A percentile compares a stretch with the other conserved stretches of the same genome.
Conservation (phyloP, 352 stramenopile species). For the Pythium brassicae region DNA sequence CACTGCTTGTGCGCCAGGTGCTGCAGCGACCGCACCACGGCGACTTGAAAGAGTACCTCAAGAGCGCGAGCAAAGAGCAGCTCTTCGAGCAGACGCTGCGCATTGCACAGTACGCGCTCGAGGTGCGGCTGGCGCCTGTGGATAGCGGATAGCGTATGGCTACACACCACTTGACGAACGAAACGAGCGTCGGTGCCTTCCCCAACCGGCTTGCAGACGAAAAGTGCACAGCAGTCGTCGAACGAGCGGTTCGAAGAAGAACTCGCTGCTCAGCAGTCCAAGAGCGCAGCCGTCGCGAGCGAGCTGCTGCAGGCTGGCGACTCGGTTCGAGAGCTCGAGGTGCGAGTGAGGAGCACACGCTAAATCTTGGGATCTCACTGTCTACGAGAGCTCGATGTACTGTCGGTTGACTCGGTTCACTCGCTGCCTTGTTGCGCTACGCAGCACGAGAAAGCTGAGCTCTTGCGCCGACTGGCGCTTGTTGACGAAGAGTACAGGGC, state of each 20-base stretch:
- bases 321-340: constrained; percentile 17
- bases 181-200: no score
- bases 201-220: constrained; percentile 18
- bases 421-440: not conserved
- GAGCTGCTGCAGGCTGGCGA: constrained; percentile 24
- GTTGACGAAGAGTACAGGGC: constrained; percentile 32
- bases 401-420: constrained; percentile 1
- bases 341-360: not conserved
- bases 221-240: constrained; percentile 15
- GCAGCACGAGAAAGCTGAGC: constrained; percentile 14
- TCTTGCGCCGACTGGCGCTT: constrained; percentile 23
- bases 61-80: constrained; percentile 31
- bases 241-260: constrained; percentile 18
- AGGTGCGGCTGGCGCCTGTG: constrained; percentile 18
- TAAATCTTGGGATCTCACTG: no score
- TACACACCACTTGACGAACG: no score
- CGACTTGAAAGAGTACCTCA: constrained; percentile 31
- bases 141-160: no score
- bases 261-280: constrained; percentile 20
- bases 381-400: not conserved
- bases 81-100: constrained; percentile 43
- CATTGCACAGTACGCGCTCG: constrained; percentile 35
- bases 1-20: constrained; percentile 45
- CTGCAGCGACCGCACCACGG: constrained; percentile 39
- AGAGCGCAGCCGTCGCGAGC: constrained; percentile 14